phyloP scores from a whole-genome alignment of 1,284 basidiomycete species.

The Meripilus lineatus region DNA sequence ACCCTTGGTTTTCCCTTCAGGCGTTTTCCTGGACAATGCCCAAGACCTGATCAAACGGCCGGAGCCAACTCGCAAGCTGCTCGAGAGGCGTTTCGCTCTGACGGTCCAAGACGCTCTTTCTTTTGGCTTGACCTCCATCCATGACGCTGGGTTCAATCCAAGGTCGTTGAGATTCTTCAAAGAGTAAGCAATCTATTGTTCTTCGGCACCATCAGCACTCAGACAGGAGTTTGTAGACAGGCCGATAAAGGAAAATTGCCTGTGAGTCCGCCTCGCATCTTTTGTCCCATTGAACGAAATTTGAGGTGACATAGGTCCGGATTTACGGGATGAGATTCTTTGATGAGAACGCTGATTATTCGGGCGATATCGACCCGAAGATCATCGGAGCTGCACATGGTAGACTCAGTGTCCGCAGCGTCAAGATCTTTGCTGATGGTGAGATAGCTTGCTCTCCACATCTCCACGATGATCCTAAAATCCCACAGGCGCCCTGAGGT shows the following conservation, averaged over 20 bases:
- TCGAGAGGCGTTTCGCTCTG: slow-evolving; percentile 57
- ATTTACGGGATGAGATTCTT: slow-evolving; percentile 73
- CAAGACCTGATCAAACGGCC: slow-evolving; percentile 64
- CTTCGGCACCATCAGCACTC: neutral
- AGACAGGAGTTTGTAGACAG: slow-evolving; percentile 38
- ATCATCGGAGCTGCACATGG: slow-evolving; percentile 54
- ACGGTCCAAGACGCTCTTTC: slow-evolving; percentile 66
- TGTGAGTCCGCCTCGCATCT: slow-evolving; percentile 39
- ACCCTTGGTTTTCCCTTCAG: slow-evolving; percentile 31
- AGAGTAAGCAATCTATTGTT: slow-evolving; percentile 37
- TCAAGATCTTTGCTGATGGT: slow-evolving; percentile 91
- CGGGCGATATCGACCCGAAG: slow-evolving; percentile 62
- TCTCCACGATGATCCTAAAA: slow-evolving; percentile 1
- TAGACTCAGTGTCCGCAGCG: slow-evolving; percentile 68
- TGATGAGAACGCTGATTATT: slow-evolving; percentile 68
- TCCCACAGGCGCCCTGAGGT: slow-evolving; percentile 75
- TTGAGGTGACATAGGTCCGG: slow-evolving; percentile 43
- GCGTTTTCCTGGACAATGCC: slow-evolving; percentile 69
- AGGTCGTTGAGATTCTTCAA: slow-evolving; percentile 71
- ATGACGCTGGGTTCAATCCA: slow-evolving; percentile 76
- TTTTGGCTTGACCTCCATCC: slow-evolving; percentile 74
- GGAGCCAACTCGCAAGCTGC: slow-evolving; percentile 56
- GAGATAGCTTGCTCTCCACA: slow-evolving; percentile 12
- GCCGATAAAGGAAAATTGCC: slow-evolving; percentile 55
- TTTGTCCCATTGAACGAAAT: neutral